Percentiles rank a stretch among this genome's conserved stretches.
Evolutionary conservation across 2,329 filamentous ascomycete genomes (phyloP).

Genomic region (Venturia aucupariae): DNA sequence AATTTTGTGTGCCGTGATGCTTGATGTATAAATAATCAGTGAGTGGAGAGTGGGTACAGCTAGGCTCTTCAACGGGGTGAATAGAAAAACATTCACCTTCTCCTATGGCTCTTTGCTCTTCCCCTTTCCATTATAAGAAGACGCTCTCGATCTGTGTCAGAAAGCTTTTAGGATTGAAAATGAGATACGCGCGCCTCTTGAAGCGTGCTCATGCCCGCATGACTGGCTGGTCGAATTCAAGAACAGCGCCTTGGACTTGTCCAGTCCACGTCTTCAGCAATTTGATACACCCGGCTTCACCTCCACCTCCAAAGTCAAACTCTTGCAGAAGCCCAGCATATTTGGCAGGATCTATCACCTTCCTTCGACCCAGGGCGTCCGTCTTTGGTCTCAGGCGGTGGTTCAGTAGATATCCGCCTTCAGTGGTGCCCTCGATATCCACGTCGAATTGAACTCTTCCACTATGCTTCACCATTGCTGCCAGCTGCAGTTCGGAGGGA

Average conservation of each 20-base stretch:
- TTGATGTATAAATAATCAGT: too few species aligned
- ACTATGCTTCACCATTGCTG: constrained; percentile 7
- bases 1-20: too few species aligned
- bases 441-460: constrained; percentile 7
- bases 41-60: too few species aligned
- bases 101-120: too few species aligned
- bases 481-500: constrained; percentile 12
- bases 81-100: too few species aligned
- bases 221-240: constrained; percentile 10
- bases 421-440: constrained; percentile 7
- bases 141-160: neutral
- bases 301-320: neutral
- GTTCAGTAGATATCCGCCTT: constrained; percentile 7
- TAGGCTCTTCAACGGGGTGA: too few species aligned
- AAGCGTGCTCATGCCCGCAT: neutral
- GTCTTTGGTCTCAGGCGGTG: constrained; percentile 11
- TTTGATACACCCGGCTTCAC: neutral
- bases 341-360: constrained; percentile 6
- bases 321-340: constrained; percentile 4
- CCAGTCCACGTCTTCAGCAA: constrained; percentile 11
- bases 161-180: neutral
- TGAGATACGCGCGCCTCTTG: neutral
- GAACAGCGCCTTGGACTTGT: constrained; percentile 8
- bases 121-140: too few species aligned
- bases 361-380: constrained; percentile 7